Base-by-base conservation (phyloP, 2,329 filamentous ascomycete genomes). In the Kalaharituber pfeilii region DNA sequence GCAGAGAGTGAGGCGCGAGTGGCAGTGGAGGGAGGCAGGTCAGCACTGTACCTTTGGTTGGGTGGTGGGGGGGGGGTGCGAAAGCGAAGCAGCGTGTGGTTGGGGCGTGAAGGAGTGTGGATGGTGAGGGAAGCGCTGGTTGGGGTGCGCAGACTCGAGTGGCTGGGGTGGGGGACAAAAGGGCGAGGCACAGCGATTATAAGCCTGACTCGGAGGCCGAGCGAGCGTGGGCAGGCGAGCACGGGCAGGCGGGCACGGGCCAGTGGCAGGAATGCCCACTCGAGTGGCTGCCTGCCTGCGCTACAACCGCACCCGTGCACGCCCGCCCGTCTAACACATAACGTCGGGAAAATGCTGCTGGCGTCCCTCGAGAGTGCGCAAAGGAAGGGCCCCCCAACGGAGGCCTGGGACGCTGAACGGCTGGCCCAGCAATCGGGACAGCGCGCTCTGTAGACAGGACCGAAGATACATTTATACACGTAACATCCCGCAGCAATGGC, bases 21-120 rank as follows among this genome's bases (percentile, higher is more conserved):
- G 45, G 49, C 47, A 45, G 44, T 45, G 56, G 52, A 56, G 44
- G 44, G 36, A 51, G 53, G 36, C 25, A 25, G 30, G 33, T 39
- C 36, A 50, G 25, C 24, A 49, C 47, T 25, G 51, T 47, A 52
- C 28, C 24, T 22, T 9, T 36, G 30, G 9, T 36, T 42, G 42
- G 53, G 55, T 45, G 45, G 49, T 50, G 52, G 56, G 50, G 53
- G 51, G 53, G 36, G 52, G n/a, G 9, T 9, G 49, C 42, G 36
- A 44, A 44, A 53, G 47, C 56, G 53, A 15, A 25, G n/a, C n/a
- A n/a, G n/a, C n/a, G n/a, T n/a, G n/a, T n/a, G n/a, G n/a, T n/a
- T n/a, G n/a, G n/a, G n/a, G n/a, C n/a, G n/a, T n/a, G 42, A 20
- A 45, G 55, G 58, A 50, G 49, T 50, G 36, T 53, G 55, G 44